Evolutionary conservation across 768 basidiomycete genomes (phyloP), one percentile per base, ranked within the genome.

Genomic region (Daedalea quercina): DNA sequence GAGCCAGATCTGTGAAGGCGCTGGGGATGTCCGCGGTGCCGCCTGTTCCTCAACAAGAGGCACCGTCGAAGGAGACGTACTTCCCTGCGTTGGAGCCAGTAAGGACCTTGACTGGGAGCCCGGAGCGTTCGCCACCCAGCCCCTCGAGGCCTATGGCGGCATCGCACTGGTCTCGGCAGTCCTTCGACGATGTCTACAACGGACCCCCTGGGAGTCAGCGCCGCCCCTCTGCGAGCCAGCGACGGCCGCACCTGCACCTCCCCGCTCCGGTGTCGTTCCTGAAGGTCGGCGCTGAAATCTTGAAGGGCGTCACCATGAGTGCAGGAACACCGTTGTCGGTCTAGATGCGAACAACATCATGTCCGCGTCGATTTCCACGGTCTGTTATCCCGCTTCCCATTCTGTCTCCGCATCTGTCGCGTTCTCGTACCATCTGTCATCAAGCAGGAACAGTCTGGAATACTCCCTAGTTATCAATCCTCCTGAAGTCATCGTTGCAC

Each of bases 251-350:
- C 20, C 44, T 55, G 9, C 22, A 43, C 17, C 19, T 57, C 22
- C 55, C 59, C 44, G 53, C 57, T 41, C 49, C 62, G 12, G 60
- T 52, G 6, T 47, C 57, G 33, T 43, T 69, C 42, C 37, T 67
- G 53, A 63, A 63, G 35, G 64, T 60, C 3, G 60, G 65, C 2
- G 56, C 59, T 2, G 65, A 63, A 23, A 53, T 69, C 43, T 60
- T 69, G 43, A 65, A 59, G 37, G 63, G 68, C 33, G 64, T 68
- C 23, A 62, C 55, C 52, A 52, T 63, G 22, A 24, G 53, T 9
- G 44, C 31, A 3, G 60, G 59, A 0, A 35, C 57, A 41, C 58
- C 63, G 7, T 42, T 62, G 44, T 58, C 55, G 22, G 50, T 53
- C 8, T 61, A 52, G 46, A 15, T 3, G 23, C n/a, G 37, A 40